Evolutionary conservation across 805 yeast genomes (phyloP).

Genomic region (Hanseniaspora mollemarum): DNA sequence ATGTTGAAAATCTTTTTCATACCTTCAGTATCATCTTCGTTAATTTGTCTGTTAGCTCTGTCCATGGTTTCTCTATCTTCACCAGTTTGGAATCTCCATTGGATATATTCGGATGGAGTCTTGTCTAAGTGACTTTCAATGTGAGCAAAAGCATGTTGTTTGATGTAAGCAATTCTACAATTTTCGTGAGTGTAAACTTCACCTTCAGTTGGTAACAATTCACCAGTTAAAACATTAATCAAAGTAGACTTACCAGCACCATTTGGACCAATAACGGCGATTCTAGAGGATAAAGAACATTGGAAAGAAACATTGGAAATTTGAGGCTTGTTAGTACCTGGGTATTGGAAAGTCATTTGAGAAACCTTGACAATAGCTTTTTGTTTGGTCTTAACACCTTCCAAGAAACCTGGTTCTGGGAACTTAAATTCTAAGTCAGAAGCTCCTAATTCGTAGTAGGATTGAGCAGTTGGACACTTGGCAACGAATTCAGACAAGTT

Average conservation of each 20-base stretch:
- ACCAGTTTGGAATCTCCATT: slow-evolving; percentile 99
- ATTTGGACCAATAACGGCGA: slow-evolving; percentile 99
- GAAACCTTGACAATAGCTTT: slow-evolving; percentile 98
- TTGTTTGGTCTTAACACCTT: slow-evolving; percentile 99
- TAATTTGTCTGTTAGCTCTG: slow-evolving; percentile 98
- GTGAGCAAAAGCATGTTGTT: slow-evolving; percentile 99
- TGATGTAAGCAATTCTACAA: slow-evolving; percentile 99
- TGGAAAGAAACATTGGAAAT: slow-evolving; percentile 86
- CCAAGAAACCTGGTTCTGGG: slow-evolving; percentile 99
- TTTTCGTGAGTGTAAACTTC: slow-evolving; percentile 99
- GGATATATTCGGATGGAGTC: slow-evolving; percentile 99
- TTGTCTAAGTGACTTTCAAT: slow-evolving; percentile 97
- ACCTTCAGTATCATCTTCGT: slow-evolving; percentile 91
- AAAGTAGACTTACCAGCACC: slow-evolving; percentile 99
- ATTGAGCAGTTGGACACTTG: slow-evolving; percentile 97
- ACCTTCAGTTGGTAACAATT: slow-evolving; percentile 94
- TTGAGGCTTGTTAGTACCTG: slow-evolving; percentile 97
- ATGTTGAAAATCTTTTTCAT: slow-evolving; percentile 99
- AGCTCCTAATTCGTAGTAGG: slow-evolving; percentile 97
- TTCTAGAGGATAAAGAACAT: slow-evolving; percentile 97
- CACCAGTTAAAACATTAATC: slow-evolving; percentile 98
- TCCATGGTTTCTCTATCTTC: slow-evolving; percentile 99
- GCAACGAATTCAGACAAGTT: slow-evolving; percentile 97
- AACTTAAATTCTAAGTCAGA: slow-evolving; percentile 90
- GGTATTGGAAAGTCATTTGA: slow-evolving; percentile 97